phyloP scores from a whole-genome alignment of 2,329 filamentous ascomycete genomes.

The Sarocladium oryzae region DNA sequence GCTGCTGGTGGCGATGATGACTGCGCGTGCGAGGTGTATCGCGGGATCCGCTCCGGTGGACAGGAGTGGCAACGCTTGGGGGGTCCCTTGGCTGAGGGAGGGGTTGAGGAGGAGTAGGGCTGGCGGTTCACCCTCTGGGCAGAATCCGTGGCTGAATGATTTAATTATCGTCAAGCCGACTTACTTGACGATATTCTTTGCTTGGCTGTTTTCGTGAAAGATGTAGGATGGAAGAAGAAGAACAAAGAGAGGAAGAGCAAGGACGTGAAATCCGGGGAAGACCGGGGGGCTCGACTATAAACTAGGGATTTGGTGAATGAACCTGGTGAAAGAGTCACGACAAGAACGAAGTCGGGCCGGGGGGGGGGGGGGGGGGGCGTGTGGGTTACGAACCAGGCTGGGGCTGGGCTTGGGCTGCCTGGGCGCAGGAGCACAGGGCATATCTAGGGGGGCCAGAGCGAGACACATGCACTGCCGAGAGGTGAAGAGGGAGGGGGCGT shows the following conservation, averaged over 20 bases:
- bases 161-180: background rate
- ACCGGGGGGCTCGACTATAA: background rate
- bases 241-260: background rate
- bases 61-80: background rate
- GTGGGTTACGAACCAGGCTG: background rate
- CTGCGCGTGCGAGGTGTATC: background rate
- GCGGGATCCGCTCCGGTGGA: conserved; percentile 7
- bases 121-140: too few species aligned
- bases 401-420: background rate
- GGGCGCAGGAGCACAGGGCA: background rate
- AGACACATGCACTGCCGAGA: background rate
- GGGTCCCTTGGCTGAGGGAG: background rate
- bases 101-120: background rate
- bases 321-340: background rate
- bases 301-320: background rate
- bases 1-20: conserved; percentile 1
- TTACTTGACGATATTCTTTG: background rate
- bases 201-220: background rate
- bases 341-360: conserved; percentile 3
- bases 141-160: too few species aligned
- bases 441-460: background rate
- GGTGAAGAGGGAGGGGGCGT: conserved; percentile 1
- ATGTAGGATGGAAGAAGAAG: background rate
- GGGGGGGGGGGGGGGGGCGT: background rate
- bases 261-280: conserved; percentile 4